Evolutionary conservation across 1,284 basidiomycete genomes (phyloP).

Genomic region (Naganishia albida): DNA sequence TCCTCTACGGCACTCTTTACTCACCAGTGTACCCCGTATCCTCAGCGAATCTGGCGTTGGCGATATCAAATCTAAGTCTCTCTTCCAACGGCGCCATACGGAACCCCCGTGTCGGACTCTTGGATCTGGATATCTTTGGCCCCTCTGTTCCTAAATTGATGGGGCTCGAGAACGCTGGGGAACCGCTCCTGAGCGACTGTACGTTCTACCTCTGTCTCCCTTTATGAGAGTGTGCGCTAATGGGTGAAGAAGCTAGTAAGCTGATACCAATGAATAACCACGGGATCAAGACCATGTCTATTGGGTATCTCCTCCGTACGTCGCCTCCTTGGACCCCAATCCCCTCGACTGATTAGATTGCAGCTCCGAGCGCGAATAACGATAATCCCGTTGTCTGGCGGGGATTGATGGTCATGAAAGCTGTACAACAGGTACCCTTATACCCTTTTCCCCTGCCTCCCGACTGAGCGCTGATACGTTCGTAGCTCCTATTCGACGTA

Average conservation of each 20-base stretch:
- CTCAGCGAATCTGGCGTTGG: constrained; percentile 73
- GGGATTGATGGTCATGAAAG: constrained; percentile 98
- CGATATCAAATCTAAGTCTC: constrained; percentile 39
- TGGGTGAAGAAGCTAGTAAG: constrained; percentile 63
- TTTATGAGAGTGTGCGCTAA: not conserved
- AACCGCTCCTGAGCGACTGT: constrained; percentile 77
- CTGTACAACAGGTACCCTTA: constrained; percentile 67
- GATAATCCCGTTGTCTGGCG: constrained; percentile 91
- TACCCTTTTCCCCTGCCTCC: not conserved
- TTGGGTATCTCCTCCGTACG: constrained; percentile 70
- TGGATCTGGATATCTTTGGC: constrained; percentile 95
- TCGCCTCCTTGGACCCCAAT: constrained; percentile 54
- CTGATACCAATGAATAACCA: constrained; percentile 85
- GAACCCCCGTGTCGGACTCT: constrained; percentile 69
- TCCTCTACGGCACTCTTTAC: not conserved
- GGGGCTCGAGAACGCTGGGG: constrained; percentile 78
- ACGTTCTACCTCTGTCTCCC: constrained; percentile 39
- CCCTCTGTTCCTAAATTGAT: constrained; percentile 94
- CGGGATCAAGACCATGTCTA: constrained; percentile 92
- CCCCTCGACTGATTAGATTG: constrained; percentile 56
- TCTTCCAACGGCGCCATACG: constrained; percentile 40
- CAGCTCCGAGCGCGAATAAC: constrained; percentile 54
- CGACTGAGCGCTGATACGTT: not conserved
- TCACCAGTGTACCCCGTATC: not conserved
- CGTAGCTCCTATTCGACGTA: constrained; percentile 88